Evolutionary conservation across 805 yeast genomes (phyloP).

Genomic region (Wickerhamiella kurtzmanii): DNA sequence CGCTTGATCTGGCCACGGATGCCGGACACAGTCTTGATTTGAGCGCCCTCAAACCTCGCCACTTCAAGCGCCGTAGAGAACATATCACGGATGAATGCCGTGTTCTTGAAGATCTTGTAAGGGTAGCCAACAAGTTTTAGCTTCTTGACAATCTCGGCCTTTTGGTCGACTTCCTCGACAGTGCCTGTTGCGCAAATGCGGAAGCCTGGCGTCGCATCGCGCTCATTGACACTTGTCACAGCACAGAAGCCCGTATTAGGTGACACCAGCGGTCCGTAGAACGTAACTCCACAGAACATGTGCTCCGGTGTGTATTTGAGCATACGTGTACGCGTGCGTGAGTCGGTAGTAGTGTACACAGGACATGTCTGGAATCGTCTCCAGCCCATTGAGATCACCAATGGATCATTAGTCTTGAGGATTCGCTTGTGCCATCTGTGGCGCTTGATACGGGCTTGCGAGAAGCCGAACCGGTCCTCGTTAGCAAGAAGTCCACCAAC

Average conservation of each 20-base stretch:
- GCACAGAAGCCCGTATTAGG: conserved; percentile 98
- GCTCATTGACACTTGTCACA: conserved; percentile 72
- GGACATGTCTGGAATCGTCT: conserved; percentile 96
- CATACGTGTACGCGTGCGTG: conserved; percentile 96
- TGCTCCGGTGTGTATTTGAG: conserved; percentile 97
- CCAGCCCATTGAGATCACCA: conserved; percentile 92
- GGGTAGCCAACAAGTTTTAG: conserved; percentile 93
- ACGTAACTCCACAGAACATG: conserved; percentile 87
- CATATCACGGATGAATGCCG: conserved; percentile 97
- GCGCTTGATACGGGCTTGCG: conserved; percentile 88
- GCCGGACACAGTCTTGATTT: conserved; percentile 92
- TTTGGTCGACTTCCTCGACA: conserved; percentile 79
- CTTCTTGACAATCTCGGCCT: conserved; percentile 88
- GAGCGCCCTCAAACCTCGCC: conserved; percentile 96
- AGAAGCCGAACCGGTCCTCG: conserved; percentile 83
- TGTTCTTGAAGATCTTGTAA: conserved; percentile 81
- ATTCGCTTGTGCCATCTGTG: conserved; percentile 99
- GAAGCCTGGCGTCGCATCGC: conserved; percentile 76
- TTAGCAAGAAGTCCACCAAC: conserved; percentile 85
- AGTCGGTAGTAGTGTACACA: conserved; percentile 88
- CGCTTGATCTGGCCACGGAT: conserved; percentile 95
- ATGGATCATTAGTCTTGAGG: conserved; percentile 87
- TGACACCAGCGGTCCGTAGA: conserved; percentile 93
- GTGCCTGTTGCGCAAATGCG: conserved; percentile 95
- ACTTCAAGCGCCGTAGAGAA: conserved; percentile 84